Base-by-base conservation (phyloP, 73 alveolate species). In the Uronychia setigera region DNA sequence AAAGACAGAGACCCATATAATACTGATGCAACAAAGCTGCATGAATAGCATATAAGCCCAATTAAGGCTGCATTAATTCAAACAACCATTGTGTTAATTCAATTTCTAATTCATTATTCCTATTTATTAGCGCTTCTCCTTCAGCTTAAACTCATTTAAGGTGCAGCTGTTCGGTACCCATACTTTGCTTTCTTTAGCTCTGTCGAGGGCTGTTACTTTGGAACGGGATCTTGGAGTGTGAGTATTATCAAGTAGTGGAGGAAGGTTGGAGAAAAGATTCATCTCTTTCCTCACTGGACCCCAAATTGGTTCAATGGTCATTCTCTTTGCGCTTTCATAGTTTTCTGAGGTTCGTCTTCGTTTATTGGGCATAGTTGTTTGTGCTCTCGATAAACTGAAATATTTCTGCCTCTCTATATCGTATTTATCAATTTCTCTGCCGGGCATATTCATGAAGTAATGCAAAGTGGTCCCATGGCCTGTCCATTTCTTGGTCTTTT, bases 221-320 rank as follows among this genome's bases (percentile, higher is more conserved):
- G 32, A 30, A 1, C 90, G 58, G 0, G 85, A 87, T 35, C 94
- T 31, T 9, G 94, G 94, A 0, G 94, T 88, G 77, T 80, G 74
- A 1, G 90, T 31, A 82, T 82, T 75, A 31, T 88, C 94, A 1
- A 81, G 60, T 0, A 81, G 79, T 28, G 94, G 94, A 77, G 83
- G 85, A 1, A 60, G 35, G 29, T 74, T 60, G 0, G 32, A 35
- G 5, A 88, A 5, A 11, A 80, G 58, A 31, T 88, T 77, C n/a
- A 46, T 31, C 28, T 58, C 60, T 31, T 80, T 58, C 35, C 35
- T 82, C 26, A 78, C 74, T 32, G 89, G 90, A 32, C 79, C 80
- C 94, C 94, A 88, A 29, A 59, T 82, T 0, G 76, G 60, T 14
- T 57, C 67, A 46, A 46, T 11, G 67, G n/a, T 46, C 67, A 5